Evolutionary conservation across 2,329 filamentous ascomycete genomes (phyloP), one percentile per base, ranked within the genome.

Genomic region (Teratosphaeria gauchensis): DNA sequence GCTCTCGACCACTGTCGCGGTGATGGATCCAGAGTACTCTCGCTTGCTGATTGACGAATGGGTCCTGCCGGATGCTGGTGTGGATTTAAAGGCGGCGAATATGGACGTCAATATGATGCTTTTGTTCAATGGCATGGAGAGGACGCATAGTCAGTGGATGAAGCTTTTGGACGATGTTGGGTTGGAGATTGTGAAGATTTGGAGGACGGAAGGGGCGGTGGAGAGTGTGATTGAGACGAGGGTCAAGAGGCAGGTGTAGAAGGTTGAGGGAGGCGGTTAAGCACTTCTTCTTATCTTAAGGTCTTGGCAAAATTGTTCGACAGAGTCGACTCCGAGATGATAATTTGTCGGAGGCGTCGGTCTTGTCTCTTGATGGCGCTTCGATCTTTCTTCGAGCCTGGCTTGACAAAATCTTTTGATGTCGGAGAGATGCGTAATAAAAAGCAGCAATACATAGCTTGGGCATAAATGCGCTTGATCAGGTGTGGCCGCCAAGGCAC

Each of bases 221-320:
- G 58, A 59, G 48, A 51, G 35, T 9, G 58, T 61, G 52, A 52
- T 61, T 64, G 72, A 76, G 1, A 35, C 33, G 16, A 58, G 51
- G 42, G 16, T 55, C 5, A 42, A 16, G 33, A 55, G 51, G 52
- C 16, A 32, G 32, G 12, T 32, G 24, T 31, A 32, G 32, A 14
- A 3, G 38, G 2, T 54, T 28, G 24, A 28, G 28, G 28, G 33
- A 16, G 35, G 35, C 14, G 11, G 5, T 14, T 12, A 42, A 16
- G 9, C 12, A 16, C 35, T 4, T 42, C 12, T 42, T 8, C 35
- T 2, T 2, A 28, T 28, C 24, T 28, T 4, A 4, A 28, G 24
- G 24, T 28, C 24, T 28, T 28, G 4, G 24, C 24, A 28, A 4
- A 28, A 28, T 28, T 2, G 4, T 28, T 28, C 4, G 24, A 28